phyloP scores from a whole-genome alignment of 139 green algal species.

The Chlorella ohadii region DNA sequence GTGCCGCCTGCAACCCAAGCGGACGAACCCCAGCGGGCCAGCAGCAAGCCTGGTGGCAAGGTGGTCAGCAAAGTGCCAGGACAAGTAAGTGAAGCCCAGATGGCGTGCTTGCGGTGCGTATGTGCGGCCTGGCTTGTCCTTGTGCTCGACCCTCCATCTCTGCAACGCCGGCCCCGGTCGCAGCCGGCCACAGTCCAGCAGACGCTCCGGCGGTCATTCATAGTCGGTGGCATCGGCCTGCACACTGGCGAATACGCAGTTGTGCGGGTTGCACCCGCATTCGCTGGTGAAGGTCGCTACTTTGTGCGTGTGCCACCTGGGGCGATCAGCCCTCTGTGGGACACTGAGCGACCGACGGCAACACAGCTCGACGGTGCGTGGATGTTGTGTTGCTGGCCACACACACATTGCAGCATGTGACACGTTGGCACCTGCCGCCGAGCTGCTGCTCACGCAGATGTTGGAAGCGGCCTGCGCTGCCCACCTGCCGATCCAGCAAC shows the following conservation, averaged over 20 bases:
- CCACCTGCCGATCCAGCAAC: no score
- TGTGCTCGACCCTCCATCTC: neutral
- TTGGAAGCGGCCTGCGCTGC: no score
- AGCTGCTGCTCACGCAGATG: no score
- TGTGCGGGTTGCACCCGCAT: slow-evolving; percentile 80
- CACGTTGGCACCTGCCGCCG: no score
- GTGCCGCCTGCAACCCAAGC: no score
- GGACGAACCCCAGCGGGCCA: no score
- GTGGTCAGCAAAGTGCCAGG: no score
- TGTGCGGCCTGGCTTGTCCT: neutral
- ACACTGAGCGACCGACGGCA: slow-evolving; percentile 29
- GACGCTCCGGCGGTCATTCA: slow-evolving; percentile 83
- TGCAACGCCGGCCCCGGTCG: neutral
- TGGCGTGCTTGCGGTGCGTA: no score
- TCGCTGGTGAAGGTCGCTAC: slow-evolving; percentile 84
- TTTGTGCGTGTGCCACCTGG: slow-evolving; percentile 78
- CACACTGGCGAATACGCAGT: slow-evolving; percentile 78
- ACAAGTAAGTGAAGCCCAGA: no score
- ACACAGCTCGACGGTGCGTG: neutral
- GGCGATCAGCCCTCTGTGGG: slow-evolving; percentile 41
- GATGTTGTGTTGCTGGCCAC: no score
- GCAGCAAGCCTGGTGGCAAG: no score
- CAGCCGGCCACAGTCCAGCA: slow-evolving; percentile 76
- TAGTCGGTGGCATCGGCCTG: slow-evolving; percentile 75
- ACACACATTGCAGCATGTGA: no score